These are phyloP conservation scores for Arabidopsis suecica DNA, from an alignment of 345 rosid species.

Conservation along the genomic window DNA sequence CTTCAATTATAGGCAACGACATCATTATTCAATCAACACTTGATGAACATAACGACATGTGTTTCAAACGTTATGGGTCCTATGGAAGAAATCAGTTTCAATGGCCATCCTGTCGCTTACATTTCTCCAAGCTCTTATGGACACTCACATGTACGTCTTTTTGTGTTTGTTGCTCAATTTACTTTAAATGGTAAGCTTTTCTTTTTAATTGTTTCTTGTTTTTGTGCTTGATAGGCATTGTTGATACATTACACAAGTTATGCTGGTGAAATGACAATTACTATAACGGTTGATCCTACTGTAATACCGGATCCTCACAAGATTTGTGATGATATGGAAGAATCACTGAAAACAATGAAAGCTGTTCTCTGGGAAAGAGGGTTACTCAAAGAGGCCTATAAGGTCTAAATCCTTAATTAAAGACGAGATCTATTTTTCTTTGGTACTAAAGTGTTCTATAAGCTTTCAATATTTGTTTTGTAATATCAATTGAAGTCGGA, in stretches of 20 bases:
- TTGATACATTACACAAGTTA: slow-evolving; percentile 72
- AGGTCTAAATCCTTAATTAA: too few species aligned
- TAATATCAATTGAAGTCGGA: too few species aligned
- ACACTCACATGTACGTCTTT: slow-evolving; percentile 50
- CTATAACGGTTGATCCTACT: too few species aligned
- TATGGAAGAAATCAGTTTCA: slow-evolving; percentile 58
- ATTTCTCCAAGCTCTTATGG: slow-evolving; percentile 61
- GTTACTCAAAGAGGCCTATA: too few species aligned
- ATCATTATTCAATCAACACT: slow-evolving; percentile 39
- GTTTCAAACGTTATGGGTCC: slow-evolving; percentile 67
- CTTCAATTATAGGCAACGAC: slow-evolving; percentile 43
- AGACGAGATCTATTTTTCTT: too few species aligned
- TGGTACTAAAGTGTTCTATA: too few species aligned
- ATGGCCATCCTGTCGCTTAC: slow-evolving; percentile 60
- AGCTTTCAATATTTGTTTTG: too few species aligned
- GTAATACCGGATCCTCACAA: too few species aligned
- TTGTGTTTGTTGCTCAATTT: neutral
- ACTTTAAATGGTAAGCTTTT: slow-evolving; percentile 29
- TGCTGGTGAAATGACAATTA: slow-evolving; percentile 15
- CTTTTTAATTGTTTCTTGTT: neutral
- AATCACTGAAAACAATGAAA: too few species aligned
- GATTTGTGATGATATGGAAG: too few species aligned
- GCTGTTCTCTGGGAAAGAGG: too few species aligned
- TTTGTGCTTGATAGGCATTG: slow-evolving; percentile 54
- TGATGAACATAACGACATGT: slow-evolving; percentile 49